A percentile compares a stretch with the other conserved stretches of the same genome.
Evolutionary conservation across 1,284 basidiomycete species (phyloP).

Genomic region (Hemileia vastatrix): DNA sequence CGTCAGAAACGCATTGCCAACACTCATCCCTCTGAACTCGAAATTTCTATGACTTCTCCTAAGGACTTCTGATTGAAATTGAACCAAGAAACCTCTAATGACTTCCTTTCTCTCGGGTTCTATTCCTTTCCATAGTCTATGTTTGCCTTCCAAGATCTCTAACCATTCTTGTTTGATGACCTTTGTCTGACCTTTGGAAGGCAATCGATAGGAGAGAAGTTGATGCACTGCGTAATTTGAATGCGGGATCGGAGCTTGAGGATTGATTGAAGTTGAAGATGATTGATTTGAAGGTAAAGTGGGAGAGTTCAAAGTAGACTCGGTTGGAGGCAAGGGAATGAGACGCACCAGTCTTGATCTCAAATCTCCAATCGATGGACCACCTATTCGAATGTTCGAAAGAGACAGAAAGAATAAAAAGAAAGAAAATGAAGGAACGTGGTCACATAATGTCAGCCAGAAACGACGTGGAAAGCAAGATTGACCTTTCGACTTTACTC

Average conservation of each 20-base stretch:
- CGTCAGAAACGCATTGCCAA: no score
- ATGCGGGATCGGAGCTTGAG: constrained; percentile 32
- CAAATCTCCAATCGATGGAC: constrained; percentile 75
- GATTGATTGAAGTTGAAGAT: no score
- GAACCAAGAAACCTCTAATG: constrained; percentile 56
- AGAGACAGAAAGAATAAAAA: constrained; percentile 37
- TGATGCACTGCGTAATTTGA: constrained; percentile 54
- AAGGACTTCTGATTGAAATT: constrained; percentile 23
- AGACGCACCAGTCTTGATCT: constrained; percentile 69
- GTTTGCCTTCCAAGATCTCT: constrained; percentile 82
- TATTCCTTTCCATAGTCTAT: constrained; percentile 73
- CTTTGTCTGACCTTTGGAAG: constrained; percentile 57
- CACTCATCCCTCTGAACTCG: no score
- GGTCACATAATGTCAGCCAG: constrained; percentile 16
- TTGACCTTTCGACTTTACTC: no score
- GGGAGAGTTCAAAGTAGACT: constrained; percentile 51
- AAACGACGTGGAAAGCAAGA: constrained; percentile 21
- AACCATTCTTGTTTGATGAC: constrained; percentile 82
- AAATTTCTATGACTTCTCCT: constrained; percentile 59
- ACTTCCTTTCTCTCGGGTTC: constrained; percentile 84
- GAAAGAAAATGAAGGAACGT: not conserved
- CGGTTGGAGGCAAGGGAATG: constrained; percentile 57
- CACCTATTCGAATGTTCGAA: constrained; percentile 51
- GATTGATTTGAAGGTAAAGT: no score
- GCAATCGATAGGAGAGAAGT: constrained; percentile 70